Evolutionary conservation across 208 protist genomes (phyloP).

Genomic region (Vickermania ingenoplastis): DNA sequence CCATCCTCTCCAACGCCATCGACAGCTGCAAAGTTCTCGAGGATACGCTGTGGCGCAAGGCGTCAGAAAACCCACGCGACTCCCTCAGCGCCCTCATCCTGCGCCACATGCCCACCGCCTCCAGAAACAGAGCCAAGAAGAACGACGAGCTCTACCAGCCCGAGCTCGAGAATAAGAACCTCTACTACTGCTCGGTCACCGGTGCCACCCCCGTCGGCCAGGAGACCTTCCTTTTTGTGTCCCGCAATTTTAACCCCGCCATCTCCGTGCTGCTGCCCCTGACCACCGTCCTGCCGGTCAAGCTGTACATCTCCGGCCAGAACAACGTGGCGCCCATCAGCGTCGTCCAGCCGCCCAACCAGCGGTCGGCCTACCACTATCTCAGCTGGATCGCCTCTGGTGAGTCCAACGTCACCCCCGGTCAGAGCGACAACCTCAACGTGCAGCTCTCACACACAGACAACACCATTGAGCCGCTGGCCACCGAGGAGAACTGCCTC

Average conservation of each 20-base stretch:
- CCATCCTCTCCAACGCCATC: not conserved
- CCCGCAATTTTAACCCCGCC: not conserved
- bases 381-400: not conserved
- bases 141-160: conserved; percentile 5
- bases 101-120: not conserved
- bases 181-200: conserved; percentile 2
- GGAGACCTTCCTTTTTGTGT: not conserved
- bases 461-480: conserved; percentile 8
- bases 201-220: not conserved
- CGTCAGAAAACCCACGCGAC: not conserved
- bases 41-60: not conserved
- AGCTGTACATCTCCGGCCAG: not conserved
- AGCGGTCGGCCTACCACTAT: not conserved
- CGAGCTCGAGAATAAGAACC: conserved; percentile 4
- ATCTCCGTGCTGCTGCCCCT: not conserved
- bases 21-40: not conserved
- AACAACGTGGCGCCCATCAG: not conserved
- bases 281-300: not conserved
- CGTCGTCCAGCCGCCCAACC: not conserved
- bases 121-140: not conserved
- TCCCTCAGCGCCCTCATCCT: not conserved
- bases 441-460: not conserved
- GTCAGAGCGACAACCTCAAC: not conserved
- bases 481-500: conserved; percentile 3
- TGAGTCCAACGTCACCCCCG: not conserved